Evolutionary conservation across 345 rosid species (phyloP), one percentile per base, ranked within the genome.

Genomic region (Cardamine occulta): DNA sequence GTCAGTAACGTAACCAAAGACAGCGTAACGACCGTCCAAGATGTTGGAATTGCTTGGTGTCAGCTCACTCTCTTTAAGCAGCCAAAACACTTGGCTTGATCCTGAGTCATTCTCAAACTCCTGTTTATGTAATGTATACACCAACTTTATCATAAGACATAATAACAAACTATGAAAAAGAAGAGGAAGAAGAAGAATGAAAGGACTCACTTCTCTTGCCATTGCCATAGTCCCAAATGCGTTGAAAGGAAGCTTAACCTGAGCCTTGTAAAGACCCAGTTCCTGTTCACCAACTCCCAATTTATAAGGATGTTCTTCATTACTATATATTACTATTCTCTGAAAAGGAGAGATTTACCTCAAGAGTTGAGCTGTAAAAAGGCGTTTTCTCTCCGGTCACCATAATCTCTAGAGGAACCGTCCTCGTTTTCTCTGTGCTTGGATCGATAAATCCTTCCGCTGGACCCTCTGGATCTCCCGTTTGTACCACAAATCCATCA

Each of bases 181-280:
- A 34, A 54, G 45, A 34, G 37, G 17, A 45, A 17, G n/a, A 44
- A 19, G 14, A 18, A 55, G 29, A 52, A 56, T 26, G 69, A 19
- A 12, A 51, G 42, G 68, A 73, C 96, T 84, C 79, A 95, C 99
- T 54, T 92, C 99, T 84, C 99, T 87, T 51, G 99, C 99, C 99
- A 95, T 95, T 34, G 98, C 97, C 99, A 95, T 92, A 19, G 99
- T 92, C 78, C 99, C 99, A 67, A 95, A 95, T 44, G 99, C 99
- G 75, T 92, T 95, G 82, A 95, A 95, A 64, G 99, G 99, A 78
- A 95, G 93, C 88, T 69, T 86, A 3, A 97, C 93, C 75, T 95
- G 99, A 77, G 99, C 96, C 87, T 92, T 95, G 89, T 95, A 92
- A 1, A 95, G 88, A 64, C 99, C 98, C 55, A 95, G 87, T 64